phyloP scores from a whole-genome alignment of 805 yeast genomes.

The Ascoidea asiatica region DNA sequence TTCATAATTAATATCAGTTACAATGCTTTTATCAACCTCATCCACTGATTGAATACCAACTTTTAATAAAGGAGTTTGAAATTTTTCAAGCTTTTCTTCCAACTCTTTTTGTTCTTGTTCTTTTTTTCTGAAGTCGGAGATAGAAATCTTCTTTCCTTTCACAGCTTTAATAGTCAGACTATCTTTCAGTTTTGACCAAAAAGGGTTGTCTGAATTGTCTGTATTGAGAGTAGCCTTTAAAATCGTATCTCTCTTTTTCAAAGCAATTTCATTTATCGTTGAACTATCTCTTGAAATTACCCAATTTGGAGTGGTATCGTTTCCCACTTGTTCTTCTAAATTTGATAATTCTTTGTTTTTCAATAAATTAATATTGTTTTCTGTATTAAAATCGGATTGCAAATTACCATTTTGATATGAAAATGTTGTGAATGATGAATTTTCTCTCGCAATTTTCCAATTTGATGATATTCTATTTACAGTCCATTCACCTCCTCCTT shows the following conservation, averaged over 20 bases:
- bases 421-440: conserved; percentile 4
- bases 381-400: conserved; percentile 7
- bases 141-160: conserved; percentile 4
- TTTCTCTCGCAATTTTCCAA: conserved; percentile 6
- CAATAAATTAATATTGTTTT: no score
- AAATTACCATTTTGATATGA: conserved; percentile 6
- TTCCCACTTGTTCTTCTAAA: conserved; percentile 7
- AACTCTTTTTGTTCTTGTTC: conserved; percentile 1
- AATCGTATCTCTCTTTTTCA: conserved; percentile 7
- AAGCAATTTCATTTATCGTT: conserved; percentile 5
- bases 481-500: no score
- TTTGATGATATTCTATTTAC: neutral
- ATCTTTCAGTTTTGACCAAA: conserved; percentile 3
- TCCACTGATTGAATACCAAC: conserved; percentile 12
- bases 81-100: conserved; percentile 11
- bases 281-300: conserved; percentile 11
- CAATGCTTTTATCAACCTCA: neutral
- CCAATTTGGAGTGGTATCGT: conserved; percentile 10
- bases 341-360: neutral
- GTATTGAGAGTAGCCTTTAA: conserved; percentile 7
- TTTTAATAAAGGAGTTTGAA: conserved; percentile 12
- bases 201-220: conserved; percentile 6
- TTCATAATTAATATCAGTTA: neutral
- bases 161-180: conserved; percentile 8
- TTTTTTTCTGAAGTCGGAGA: neutral